phyloP scores from a whole-genome alignment of 108 stramenopile species.

The Chaetoceros tenuissimus region DNA sequence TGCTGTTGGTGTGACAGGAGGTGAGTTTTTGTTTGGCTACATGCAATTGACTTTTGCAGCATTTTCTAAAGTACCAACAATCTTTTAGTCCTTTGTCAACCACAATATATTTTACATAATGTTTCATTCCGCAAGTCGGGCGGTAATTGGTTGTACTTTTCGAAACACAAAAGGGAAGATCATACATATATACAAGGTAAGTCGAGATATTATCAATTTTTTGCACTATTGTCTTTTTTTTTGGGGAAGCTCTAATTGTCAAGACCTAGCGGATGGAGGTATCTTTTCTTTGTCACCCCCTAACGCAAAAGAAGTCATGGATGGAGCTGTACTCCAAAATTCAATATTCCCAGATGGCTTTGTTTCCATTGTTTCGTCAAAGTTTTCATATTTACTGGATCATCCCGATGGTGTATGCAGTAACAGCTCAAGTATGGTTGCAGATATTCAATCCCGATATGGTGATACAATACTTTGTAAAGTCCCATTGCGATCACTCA shows the following conservation, averaged over 20 bases:
- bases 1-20: constrained; percentile 42
- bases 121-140: too few species aligned
- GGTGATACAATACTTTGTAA: constrained; percentile 41
- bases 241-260: too few species aligned
- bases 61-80: too few species aligned
- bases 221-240: too few species aligned
- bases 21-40: too few species aligned
- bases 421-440: constrained; percentile 8
- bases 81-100: constrained; percentile 43
- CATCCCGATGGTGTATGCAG: constrained; percentile 23
- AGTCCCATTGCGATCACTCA: constrained; percentile 32
- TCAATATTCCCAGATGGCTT: constrained; percentile 43
- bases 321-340: constrained; percentile 14
- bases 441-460: constrained; percentile 16
- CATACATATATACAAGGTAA: too few species aligned
- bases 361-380: constrained; percentile 29
- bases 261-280: too few species aligned
- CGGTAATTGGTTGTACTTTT: too few species aligned
- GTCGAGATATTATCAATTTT: too few species aligned
- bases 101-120: constrained; percentile 43
- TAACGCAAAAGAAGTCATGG: too few species aligned
- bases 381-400: constrained; percentile 31
- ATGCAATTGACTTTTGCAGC: too few species aligned
- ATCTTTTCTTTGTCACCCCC: constrained; percentile 42
- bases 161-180: too few species aligned